These are phyloP conservation scores for Tylopilus sp. DNA, from an alignment of 768 basidiomycete genomes.

Conservation along the genomic window DNA sequence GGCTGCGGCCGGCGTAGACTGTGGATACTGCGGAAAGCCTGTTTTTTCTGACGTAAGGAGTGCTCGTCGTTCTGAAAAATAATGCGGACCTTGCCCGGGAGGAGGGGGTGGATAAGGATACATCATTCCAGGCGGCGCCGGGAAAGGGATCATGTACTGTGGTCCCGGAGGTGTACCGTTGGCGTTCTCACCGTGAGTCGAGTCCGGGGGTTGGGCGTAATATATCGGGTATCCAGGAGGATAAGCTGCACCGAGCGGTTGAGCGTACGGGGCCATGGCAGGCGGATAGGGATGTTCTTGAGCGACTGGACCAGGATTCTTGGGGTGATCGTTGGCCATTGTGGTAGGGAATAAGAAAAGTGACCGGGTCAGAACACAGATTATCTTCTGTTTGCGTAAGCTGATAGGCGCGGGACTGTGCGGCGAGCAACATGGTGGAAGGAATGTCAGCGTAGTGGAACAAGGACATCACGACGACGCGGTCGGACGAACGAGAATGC, in stretches of 20 bases:
- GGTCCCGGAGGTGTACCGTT: constrained; percentile 26
- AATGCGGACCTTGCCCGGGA: constrained; percentile 34
- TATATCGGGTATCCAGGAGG: constrained; percentile 34
- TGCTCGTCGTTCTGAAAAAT: not conserved
- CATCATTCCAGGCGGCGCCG: constrained; percentile 41
- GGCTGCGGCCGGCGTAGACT: constrained; percentile 20
- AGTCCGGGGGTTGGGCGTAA: constrained; percentile 29
- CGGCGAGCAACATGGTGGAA: constrained; percentile 18
- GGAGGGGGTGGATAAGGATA: constrained; percentile 42
- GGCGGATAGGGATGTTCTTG: constrained; percentile 32
- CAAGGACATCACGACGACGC: constrained; percentile 2
- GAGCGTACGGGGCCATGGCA: constrained; percentile 27
- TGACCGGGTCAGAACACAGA: constrained; percentile 23
- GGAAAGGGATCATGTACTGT: constrained; percentile 38
- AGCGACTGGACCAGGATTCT: constrained; percentile 35
- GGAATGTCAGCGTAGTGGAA: constrained; percentile 5
- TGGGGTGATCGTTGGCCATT: constrained; percentile 33
- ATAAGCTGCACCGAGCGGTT: constrained; percentile 26
- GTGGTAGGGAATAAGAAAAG: constrained; percentile 21
- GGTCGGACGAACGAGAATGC: constrained; percentile 1
- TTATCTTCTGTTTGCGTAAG: constrained; percentile 31
- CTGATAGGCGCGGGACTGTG: constrained; percentile 27
- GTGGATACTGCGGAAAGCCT: constrained; percentile 33
- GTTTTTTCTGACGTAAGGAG: constrained; percentile 17
- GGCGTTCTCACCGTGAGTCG: constrained; percentile 33